Conservation (phyloP, 1,139 yeast genomes). For the Yamadazyma oceani region DNA sequence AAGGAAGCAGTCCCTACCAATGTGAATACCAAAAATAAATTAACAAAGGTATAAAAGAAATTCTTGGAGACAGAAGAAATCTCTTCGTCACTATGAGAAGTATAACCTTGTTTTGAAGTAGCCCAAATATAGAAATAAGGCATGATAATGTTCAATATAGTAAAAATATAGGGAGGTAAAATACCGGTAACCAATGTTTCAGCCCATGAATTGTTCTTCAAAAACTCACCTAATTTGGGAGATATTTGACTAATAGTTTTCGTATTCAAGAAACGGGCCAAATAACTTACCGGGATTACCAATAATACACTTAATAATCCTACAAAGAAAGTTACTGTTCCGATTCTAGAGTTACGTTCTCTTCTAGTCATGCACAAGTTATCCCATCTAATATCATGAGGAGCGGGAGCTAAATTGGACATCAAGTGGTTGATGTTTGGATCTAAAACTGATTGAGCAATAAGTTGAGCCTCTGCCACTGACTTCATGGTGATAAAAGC, state of each 20-base stretch:
- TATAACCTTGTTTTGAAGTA: slow-evolving; percentile 69
- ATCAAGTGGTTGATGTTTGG: slow-evolving; percentile 74
- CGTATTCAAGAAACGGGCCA: slow-evolving; percentile 70
- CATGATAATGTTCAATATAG: slow-evolving; percentile 66
- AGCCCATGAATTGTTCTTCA: slow-evolving; percentile 56
- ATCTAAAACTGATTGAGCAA: slow-evolving; percentile 84
- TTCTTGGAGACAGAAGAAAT: slow-evolving; percentile 76
- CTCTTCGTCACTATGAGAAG: slow-evolving; percentile 81
- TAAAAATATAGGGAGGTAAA: slow-evolving; percentile 73
- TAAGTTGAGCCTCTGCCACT: slow-evolving; percentile 85
- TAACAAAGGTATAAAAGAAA: slow-evolving; percentile 80
- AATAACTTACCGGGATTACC: slow-evolving; percentile 70
- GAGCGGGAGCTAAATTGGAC: slow-evolving; percentile 82
- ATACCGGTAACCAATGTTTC: slow-evolving; percentile 73
- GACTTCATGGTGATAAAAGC: slow-evolving; percentile 86
- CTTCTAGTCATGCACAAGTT: slow-evolving; percentile 61
- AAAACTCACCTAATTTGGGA: slow-evolving; percentile 69
- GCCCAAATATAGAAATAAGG: slow-evolving; percentile 77
- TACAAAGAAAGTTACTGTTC: slow-evolving; percentile 62
- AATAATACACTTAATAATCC: slow-evolving; percentile 64
- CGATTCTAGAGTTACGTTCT: slow-evolving; percentile 58
- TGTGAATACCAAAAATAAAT: slow-evolving; percentile 80
- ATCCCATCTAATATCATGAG: slow-evolving; percentile 82
- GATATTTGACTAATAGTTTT: slow-evolving; percentile 68
- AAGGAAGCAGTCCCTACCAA: slow-evolving; percentile 76